Base-by-base conservation (phyloP, 306 rosid genomes). In the Pyrus pyrifolia region DNA sequence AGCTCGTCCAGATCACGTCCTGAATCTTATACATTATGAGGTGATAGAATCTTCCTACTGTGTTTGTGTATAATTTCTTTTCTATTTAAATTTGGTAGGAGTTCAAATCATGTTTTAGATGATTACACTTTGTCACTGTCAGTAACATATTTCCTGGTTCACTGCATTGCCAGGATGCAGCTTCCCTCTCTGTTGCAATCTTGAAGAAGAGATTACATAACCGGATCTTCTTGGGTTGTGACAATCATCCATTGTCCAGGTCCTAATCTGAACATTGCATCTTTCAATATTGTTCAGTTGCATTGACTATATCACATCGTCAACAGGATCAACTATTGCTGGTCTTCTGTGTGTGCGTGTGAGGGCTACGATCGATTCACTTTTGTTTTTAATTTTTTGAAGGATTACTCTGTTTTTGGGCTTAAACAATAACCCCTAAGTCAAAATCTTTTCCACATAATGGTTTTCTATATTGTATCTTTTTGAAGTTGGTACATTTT, bases 181-280 rank as follows among this genome's bases (percentile, higher is more conserved):
- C 97, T 79, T 87, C 93, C 70, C 89, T 95, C 44, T 82, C 93
- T 0, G 76, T 92, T 80, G 88, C 93, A 71, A 92, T 95, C 81
- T 84, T 95, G 83, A 88, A 89, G 87, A 92, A 92, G 85, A 84
- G 81, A 76, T 77, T 85, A 25, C 80, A 86, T 49, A 85, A 89
- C 74, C 74, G 64, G 80, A 88, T 89, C 80, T 90, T 95, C 83
- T 83, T 95, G 84, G 99, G 97, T 65, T 92, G 97, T 71, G 99
- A 95, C 65, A 89, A 89, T 85, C 97, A 95, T 80, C 99, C 99
- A 76, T 71, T 95, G 67, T 90, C 97, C 90, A 95, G 99, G 99
- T 95, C 71, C 40, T 67, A 55, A 40, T 45, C 60, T 44, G 21
- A 11, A 6, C 70, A 30, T 23, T 45, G 53, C 42, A 3, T 12